Percentiles rank a stretch among this genome's conserved stretches.
These are phyloP conservation scores for Suhomyces prunicola DNA, from an alignment of 805 yeast species.

Conservation along the genomic window DNA sequence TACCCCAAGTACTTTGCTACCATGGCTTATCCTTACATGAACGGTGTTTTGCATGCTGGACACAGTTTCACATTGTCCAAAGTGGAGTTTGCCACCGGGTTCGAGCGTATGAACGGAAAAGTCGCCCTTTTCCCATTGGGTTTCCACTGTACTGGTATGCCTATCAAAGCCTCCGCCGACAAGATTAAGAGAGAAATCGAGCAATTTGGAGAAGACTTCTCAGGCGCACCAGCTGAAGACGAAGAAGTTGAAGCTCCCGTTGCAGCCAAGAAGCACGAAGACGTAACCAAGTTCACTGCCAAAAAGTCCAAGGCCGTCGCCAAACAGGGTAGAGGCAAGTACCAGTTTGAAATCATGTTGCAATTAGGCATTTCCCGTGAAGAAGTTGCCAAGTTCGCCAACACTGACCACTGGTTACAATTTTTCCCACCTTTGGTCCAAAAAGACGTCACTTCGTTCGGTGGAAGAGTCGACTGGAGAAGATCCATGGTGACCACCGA, in stretches of 20 bases:
- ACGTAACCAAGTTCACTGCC: slow-evolving; percentile 86
- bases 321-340: slow-evolving; percentile 90
- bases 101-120: slow-evolving; percentile 92
- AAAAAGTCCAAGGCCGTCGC: slow-evolving; percentile 93
- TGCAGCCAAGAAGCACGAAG: slow-evolving; percentile 50
- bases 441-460: slow-evolving; percentile 73
- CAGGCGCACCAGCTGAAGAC: slow-evolving; percentile 61
- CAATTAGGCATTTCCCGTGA: slow-evolving; percentile 85
- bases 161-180: slow-evolving; percentile 93
- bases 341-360: slow-evolving; percentile 93
- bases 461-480: slow-evolving; percentile 98
- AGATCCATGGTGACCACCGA: slow-evolving; percentile 94
- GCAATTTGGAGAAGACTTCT: slow-evolving; percentile 79
- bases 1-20: slow-evolving; percentile 87
- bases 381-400: slow-evolving; percentile 85
- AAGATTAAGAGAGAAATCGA: slow-evolving; percentile 91
- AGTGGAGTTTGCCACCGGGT: slow-evolving; percentile 88
- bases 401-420: slow-evolving; percentile 85
- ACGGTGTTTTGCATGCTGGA: slow-evolving; percentile 97
- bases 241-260: slow-evolving; percentile 40
- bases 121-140: slow-evolving; percentile 93
- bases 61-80: slow-evolving; percentile 94
- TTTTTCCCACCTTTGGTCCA: slow-evolving; percentile 90
- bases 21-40: slow-evolving; percentile 99
- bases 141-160: slow-evolving; percentile 99